phyloP scores from a whole-genome alignment of 1,284 basidiomycete genomes.

The Sphaerobolus stellatus region DNA sequence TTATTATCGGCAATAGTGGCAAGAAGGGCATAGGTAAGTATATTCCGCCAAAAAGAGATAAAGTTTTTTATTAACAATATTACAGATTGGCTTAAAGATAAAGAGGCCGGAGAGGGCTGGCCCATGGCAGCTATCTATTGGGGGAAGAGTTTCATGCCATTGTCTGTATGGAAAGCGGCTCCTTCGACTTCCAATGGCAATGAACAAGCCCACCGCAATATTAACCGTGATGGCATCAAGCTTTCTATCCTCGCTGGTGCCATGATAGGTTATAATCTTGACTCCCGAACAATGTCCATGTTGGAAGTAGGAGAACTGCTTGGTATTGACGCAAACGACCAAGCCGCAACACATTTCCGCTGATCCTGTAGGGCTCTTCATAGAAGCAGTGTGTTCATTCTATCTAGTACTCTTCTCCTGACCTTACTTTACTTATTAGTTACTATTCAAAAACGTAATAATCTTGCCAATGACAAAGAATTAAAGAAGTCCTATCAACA shows the following conservation, averaged over 20 bases:
- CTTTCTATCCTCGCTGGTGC: not conserved
- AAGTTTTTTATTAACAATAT: not conserved
- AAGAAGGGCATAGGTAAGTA: slow-evolving; percentile 12
- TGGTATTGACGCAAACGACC: not conserved
- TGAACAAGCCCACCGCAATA: not conserved
- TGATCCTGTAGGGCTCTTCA: not conserved
- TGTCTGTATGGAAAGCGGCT: slow-evolving; percentile 3
- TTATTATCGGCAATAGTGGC: not conserved
- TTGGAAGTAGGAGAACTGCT: not conserved
- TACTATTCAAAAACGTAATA: not conserved
- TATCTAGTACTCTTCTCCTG: too few relatives aligned
- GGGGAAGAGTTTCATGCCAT: not conserved
- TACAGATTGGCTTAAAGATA: slow-evolving; percentile 7
- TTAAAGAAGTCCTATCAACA: not conserved
- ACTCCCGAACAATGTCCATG: not conserved
- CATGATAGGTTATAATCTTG: not conserved
- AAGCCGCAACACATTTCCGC: not conserved
- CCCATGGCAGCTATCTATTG: slow-evolving; percentile 1
- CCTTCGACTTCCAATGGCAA: not conserved
- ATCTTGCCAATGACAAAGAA: not conserved
- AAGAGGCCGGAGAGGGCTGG: not conserved
- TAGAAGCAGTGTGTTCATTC: too few relatives aligned
- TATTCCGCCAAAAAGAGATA: not conserved
- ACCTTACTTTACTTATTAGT: too few relatives aligned
- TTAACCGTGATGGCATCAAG: not conserved